Evolutionary conservation across 2,329 filamentous ascomycete species (phyloP).

Genomic region (Neonectria hederae): DNA sequence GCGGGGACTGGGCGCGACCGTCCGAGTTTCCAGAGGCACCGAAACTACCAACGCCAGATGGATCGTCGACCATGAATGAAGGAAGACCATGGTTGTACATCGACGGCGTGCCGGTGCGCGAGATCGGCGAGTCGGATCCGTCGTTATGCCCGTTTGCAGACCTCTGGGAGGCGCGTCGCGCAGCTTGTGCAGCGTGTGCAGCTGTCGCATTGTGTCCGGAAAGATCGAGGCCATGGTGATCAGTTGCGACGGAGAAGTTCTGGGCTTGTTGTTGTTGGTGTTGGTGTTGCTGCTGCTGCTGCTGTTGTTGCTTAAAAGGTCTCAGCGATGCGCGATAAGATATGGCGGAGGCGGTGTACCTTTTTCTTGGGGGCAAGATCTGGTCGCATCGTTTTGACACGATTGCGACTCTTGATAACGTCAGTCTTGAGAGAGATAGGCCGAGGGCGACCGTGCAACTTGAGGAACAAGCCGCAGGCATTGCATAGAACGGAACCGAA

Average conservation of each 20-base stretch:
- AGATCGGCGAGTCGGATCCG: slow-evolving; percentile 80
- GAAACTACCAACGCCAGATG: slow-evolving; percentile 63
- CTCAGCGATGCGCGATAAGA: slow-evolving; percentile 20
- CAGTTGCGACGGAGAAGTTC: slow-evolving; percentile 51
- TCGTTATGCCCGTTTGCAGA: slow-evolving; percentile 77
- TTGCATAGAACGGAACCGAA: slow-evolving; percentile 96
- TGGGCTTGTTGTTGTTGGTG: slow-evolving; percentile 53
- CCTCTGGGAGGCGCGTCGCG: slow-evolving; percentile 74
- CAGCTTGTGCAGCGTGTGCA: slow-evolving; percentile 62
- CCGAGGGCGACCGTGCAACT: slow-evolving; percentile 91
- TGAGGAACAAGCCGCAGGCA: slow-evolving; percentile 96
- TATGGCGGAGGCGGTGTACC: slow-evolving; percentile 58
- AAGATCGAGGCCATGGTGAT: slow-evolving; percentile 68
- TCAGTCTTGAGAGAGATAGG: slow-evolving; percentile 98
- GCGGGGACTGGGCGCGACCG: slow-evolving; percentile 60
- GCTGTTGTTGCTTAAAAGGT: neutral
- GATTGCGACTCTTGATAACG: slow-evolving; percentile 99
- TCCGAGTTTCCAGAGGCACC: slow-evolving; percentile 53
- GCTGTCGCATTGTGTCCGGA: slow-evolving; percentile 62
- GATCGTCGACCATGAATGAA: slow-evolving; percentile 80
- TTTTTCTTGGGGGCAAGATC: slow-evolving; percentile 86
- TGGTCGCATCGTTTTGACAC: slow-evolving; percentile 86
- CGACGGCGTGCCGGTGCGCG: slow-evolving; percentile 80
- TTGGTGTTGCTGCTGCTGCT: slow-evolving; percentile 35
- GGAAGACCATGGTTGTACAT: slow-evolving; percentile 80